Percentiles rank a stretch among this genome's conserved stretches.
Evolutionary conservation across 1,284 basidiomycete genomes (phyloP).

Genomic region (Psilocybe mexicana): DNA sequence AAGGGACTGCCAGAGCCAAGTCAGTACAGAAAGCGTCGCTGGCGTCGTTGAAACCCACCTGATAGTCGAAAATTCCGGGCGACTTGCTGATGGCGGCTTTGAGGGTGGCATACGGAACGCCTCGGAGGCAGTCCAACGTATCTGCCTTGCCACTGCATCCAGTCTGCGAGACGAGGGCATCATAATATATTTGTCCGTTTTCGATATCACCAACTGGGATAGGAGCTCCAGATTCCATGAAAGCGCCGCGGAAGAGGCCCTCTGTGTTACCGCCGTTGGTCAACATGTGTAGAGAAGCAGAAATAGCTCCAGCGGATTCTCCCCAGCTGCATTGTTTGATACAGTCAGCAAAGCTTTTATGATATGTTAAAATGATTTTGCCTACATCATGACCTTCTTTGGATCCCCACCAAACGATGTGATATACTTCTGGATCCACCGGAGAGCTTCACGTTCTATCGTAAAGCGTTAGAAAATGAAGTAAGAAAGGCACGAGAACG

Average conservation of each 20-base stretch:
- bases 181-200: constrained; percentile 35
- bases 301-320: constrained; percentile 58
- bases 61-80: constrained; percentile 25
- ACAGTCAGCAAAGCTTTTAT: not conserved
- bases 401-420: constrained; percentile 7
- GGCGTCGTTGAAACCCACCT: constrained; percentile 7
- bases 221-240: constrained; percentile 55
- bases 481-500: not conserved
- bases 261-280: constrained; percentile 48
- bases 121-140: constrained; percentile 29
- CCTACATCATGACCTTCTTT: constrained; percentile 55
- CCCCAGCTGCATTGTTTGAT: constrained; percentile 44
- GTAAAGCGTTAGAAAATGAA: not conserved
- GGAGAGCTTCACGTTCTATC: constrained; percentile 16
- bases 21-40: not conserved
- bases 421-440: constrained; percentile 17
- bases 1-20: constrained; percentile 29
- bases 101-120: constrained; percentile 23
- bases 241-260: constrained; percentile 50
- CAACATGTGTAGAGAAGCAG: constrained; percentile 55
- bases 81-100: constrained; percentile 27
- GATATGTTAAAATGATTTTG: not conserved
- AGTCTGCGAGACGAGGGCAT: constrained; percentile 23
- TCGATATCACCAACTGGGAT: constrained; percentile 44
- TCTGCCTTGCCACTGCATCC: constrained; percentile 23